Conservation (phyloP, 2,329 filamentous ascomycete species). For the Microdochium nivale region DNA sequence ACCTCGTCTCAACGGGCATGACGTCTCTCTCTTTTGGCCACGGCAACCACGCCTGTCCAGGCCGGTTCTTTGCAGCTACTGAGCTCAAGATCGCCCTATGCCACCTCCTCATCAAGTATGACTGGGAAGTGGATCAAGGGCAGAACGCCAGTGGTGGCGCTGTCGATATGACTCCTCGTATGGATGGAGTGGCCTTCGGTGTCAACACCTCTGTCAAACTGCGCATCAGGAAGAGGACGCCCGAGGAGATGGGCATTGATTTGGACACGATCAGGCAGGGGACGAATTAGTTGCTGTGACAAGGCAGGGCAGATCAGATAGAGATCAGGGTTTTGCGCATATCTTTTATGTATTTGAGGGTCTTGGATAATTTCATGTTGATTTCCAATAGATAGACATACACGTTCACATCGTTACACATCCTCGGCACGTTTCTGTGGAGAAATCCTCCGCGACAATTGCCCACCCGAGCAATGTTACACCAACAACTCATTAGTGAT, state of each 20-base stretch:
- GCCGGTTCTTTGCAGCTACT: constrained; percentile 26
- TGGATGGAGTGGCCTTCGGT: neutral
- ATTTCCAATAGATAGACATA: neutral
- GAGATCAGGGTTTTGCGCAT: neutral
- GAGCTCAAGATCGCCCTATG: constrained; percentile 25
- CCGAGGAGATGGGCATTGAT: neutral
- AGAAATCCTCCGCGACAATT: too few relatives aligned
- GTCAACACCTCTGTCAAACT: neutral
- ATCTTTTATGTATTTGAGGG: neutral
- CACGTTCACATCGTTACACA: too few relatives aligned
- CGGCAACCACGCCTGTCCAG: constrained; percentile 27
- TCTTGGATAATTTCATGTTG: neutral
- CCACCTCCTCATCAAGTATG: constrained; percentile 20
- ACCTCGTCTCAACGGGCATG: too few relatives aligned
- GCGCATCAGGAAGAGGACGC: neutral
- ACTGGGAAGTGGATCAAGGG: constrained; percentile 14
- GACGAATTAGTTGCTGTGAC: too few relatives aligned
- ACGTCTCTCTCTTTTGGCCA: constrained; percentile 22
- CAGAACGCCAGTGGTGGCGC: neutral
- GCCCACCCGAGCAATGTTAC: too few relatives aligned
- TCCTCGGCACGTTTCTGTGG: too few relatives aligned
- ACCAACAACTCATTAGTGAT: too few relatives aligned
- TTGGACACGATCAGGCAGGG: too few relatives aligned
- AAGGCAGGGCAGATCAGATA: neutral
- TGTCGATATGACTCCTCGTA: too few relatives aligned